These are phyloP conservation scores for Avena atlantica DNA, from an alignment of 176 grass and related monocot species.

Conservation along the genomic window DNA sequence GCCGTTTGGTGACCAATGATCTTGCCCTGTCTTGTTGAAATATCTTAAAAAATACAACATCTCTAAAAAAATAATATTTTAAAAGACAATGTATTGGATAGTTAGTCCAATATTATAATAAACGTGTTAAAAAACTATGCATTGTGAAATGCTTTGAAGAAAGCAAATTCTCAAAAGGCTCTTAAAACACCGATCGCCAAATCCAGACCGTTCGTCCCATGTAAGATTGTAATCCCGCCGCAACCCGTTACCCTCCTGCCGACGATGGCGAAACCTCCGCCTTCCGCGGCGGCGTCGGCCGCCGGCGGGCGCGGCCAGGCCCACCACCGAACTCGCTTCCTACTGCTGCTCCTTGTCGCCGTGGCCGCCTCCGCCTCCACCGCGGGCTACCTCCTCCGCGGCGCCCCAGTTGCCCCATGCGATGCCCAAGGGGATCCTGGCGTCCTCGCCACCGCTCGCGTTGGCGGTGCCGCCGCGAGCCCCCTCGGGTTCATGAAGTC, in stretches of 20 bases:
- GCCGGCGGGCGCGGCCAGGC: conserved; percentile 39
- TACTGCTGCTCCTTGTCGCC: conserved; percentile 56
- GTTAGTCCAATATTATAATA: too few relatives aligned
- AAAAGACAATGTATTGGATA: too few relatives aligned
- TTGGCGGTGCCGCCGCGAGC: conserved; percentile 11
- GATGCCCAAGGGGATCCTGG: conserved; percentile 20
- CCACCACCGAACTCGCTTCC: conserved; percentile 51
- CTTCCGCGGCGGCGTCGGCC: conserved; percentile 30
- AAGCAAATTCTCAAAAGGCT: too few relatives aligned
- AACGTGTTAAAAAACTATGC: too few relatives aligned
- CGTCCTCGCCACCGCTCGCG: neutral
- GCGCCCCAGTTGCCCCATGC: conserved; percentile 48
- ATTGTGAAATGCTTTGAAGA: too few relatives aligned
- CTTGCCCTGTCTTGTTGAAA: too few relatives aligned
- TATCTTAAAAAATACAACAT: too few relatives aligned
- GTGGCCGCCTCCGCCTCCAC: conserved; percentile 55
- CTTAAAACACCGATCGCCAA: neutral
- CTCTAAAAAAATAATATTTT: too few relatives aligned
- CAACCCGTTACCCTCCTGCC: neutral
- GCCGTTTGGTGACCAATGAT: too few relatives aligned
- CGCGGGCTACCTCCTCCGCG: conserved; percentile 63
- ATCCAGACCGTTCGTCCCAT: conserved; percentile 47
- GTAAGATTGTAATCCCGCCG: neutral
- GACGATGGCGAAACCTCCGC: conserved; percentile 55
- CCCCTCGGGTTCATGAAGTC: conserved; percentile 78